Evolutionary conservation across 352 stramenopile species (phyloP).

Genomic region (Blastocystis sp.): DNA sequence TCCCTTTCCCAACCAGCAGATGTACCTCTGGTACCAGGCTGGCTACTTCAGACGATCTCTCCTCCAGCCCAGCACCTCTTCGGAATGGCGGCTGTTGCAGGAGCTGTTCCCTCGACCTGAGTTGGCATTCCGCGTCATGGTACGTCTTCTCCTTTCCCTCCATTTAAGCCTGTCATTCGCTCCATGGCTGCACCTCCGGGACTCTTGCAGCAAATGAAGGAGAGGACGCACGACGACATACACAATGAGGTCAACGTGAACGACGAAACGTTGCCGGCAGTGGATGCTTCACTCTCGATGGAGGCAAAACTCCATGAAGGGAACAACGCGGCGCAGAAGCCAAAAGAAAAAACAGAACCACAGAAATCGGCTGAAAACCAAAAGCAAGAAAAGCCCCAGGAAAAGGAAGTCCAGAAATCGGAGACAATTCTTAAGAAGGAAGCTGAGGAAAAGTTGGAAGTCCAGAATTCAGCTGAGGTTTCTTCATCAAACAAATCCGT

Average conservation of each 20-base stretch:
- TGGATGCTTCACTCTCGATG: background rate
- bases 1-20: constrained; percentile 25
- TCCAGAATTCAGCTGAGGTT: too few species aligned
- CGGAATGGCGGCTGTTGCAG: constrained; percentile 8
- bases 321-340: background rate
- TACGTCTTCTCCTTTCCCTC: background rate
- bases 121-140: constrained; percentile 1
- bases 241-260: too few species aligned
- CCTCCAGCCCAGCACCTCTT: background rate
- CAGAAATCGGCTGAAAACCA: too few species aligned
- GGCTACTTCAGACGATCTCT: background rate
- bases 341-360: too few species aligned
- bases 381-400: too few species aligned
- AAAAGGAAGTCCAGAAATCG: too few species aligned
- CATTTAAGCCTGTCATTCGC: background rate
- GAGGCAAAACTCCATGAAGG: background rate
- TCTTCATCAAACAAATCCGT: too few species aligned
- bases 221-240: too few species aligned
- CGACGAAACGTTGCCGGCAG: background rate
- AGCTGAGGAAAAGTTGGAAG: too few species aligned
- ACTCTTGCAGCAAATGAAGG: too few species aligned
- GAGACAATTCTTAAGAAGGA: too few species aligned
- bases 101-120: background rate
- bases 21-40: constrained; percentile 26
- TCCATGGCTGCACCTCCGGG: background rate